These are phyloP conservation scores for bread wheat (Triticum aestivum) DNA, from an alignment of 176 grass and related monocot species.

Conservation along the genomic window DNA sequence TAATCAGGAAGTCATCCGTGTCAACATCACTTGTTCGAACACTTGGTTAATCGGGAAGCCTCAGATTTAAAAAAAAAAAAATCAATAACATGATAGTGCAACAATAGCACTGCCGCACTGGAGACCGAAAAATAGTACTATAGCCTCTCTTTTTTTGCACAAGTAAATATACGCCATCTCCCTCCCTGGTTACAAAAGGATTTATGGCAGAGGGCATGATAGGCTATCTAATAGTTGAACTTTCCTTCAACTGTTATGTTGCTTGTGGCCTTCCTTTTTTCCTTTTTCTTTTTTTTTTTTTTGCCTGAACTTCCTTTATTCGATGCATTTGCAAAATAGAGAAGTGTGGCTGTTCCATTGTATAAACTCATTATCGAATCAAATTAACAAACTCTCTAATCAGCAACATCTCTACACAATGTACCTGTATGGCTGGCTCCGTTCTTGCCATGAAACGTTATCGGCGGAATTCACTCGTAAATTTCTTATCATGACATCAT, in stretches of 20 bases:
- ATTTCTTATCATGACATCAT: not conserved
- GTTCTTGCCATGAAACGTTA: not conserved
- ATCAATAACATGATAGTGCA: not conserved
- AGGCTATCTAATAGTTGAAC: not conserved
- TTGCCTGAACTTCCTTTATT: not conserved
- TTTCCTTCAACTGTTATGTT: not conserved
- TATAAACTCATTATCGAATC: not conserved
- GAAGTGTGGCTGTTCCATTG: not conserved
- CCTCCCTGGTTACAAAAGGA: not conserved
- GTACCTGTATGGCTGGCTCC: not conserved
- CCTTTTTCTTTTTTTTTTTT: too few species aligned
- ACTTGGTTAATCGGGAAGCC: too few species aligned
- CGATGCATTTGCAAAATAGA: not conserved
- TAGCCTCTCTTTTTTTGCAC: too few species aligned
- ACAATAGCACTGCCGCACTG: not conserved
- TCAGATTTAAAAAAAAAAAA: too few species aligned
- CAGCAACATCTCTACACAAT: not conserved
- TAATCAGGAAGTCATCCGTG: too few species aligned
- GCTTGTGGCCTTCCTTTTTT: not conserved
- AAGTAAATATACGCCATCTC: too few species aligned
- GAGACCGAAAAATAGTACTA: too few species aligned
- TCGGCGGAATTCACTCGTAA: not conserved
- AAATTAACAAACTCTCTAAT: too few species aligned
- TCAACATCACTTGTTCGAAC: too few species aligned
- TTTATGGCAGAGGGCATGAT: not conserved